Percentiles rank a stretch among this genome's conserved stretches.
Evolutionary conservation across 1,139 yeast genomes (phyloP).

Genomic region (Kazachstania sp.): DNA sequence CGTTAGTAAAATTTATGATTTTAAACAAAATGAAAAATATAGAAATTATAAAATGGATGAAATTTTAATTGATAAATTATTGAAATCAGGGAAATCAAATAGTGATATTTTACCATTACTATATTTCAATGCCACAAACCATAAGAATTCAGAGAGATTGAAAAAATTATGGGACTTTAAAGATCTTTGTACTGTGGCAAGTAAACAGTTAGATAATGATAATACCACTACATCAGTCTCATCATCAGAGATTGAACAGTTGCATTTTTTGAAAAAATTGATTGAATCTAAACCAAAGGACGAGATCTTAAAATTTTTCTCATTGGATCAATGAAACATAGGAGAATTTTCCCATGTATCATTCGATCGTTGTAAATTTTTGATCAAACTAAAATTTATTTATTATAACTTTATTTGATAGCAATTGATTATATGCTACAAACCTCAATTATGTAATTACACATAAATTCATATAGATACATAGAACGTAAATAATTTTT

Average conservation of each 20-base stretch:
- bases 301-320: constrained; percentile 51
- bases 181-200: constrained; percentile 35
- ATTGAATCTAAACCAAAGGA: constrained; percentile 65
- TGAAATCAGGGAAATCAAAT: constrained; percentile 5
- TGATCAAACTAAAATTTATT: neutral
- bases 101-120: constrained; percentile 19
- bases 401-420: too few relatives aligned
- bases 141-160: constrained; percentile 23
- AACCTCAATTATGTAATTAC: too few relatives aligned
- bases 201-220: constrained; percentile 20
- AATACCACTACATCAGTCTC: constrained; percentile 10
- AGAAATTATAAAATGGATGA: constrained; percentile 24
- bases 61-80: constrained; percentile 24
- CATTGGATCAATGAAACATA: constrained; percentile 7
- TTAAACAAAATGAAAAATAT: constrained; percentile 19
- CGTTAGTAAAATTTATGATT: constrained; percentile 39
- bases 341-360: too few relatives aligned
- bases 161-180: constrained; percentile 26
- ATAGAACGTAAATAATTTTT: too few relatives aligned
- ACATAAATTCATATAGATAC: too few relatives aligned
- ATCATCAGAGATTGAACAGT: constrained; percentile 42
- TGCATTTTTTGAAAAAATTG: constrained; percentile 49
- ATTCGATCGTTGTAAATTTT: neutral
- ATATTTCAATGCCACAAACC: constrained; percentile 17
- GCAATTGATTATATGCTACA: too few relatives aligned